Evolutionary conservation across 1,139 yeast species (phyloP).

Genomic region (Debaryomyces sp.): DNA sequence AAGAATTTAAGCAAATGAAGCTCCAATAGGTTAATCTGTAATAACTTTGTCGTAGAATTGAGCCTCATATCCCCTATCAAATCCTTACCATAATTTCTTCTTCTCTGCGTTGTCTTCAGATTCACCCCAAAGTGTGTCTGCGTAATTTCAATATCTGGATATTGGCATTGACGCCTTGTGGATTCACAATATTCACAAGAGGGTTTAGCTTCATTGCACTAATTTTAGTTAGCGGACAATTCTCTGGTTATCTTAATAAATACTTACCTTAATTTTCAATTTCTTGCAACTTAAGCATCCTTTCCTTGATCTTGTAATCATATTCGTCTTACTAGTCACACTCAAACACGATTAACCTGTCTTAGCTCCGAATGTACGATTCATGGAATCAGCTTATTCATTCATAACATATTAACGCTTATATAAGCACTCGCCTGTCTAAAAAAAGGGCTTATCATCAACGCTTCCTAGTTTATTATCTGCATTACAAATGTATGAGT

Average conservation of each 20-base stretch:
- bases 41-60: neutral
- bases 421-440: neutral
- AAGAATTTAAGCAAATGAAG: neutral
- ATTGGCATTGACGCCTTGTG: neutral
- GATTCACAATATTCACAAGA: neutral
- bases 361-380: neutral
- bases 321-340: neutral
- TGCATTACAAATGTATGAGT: no score
- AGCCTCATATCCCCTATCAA: neutral
- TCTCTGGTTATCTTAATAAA: neutral
- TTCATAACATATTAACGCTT: neutral
- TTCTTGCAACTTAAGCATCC: neutral
- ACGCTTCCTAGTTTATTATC: neutral
- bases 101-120: neutral
- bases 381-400: no score
- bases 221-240: neutral
- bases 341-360: neutral
- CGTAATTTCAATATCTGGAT: neutral
- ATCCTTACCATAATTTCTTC: neutral
- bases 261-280: neutral
- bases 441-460: neutral
- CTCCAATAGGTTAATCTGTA: neutral
- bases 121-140: neutral
- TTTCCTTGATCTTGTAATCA: neutral
- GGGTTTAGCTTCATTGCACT: neutral